Evolutionary conservation across 305 asterid genomes (phyloP), one percentile per base, ranked within the genome.

Genomic region (Fraxinus dipetala): DNA sequence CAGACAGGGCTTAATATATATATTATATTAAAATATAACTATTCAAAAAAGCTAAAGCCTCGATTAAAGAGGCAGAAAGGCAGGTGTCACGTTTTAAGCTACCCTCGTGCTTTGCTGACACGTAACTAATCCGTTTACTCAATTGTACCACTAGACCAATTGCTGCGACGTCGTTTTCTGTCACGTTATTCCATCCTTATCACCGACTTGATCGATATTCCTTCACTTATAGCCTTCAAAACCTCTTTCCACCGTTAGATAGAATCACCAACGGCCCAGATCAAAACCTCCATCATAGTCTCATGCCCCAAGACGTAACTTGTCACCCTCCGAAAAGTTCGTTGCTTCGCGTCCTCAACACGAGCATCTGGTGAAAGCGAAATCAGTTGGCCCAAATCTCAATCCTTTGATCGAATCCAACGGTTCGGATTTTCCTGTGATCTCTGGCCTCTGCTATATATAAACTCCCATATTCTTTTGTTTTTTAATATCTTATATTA

Each of bases 321-420:
- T 22, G 61, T 51, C 83, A 81, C 36, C 77, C 30, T 24, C 22
- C 16, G 36, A 9, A 74, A 20, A 73, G 48, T 79, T 78, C 48
- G 31, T 75, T 85, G 76, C 88, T 73, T 18, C 20, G 74, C 83
- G 18, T 78, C 76, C 80, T 13, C 24, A 48, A 35, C 87, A 83
- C 85, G 89, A 87, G 88, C 82, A 87, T 88, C 89, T 80, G 88
- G 89, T 83, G 92, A 82, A 69, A 85, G 90, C 72, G 85, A 40
- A 2, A 80, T 80, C 88, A 85, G 11, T 91, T 90, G 93, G 92
- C 74, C 2, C 9, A 48, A 80, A 80, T 70, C 31, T 1, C 38
- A 3, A 48, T 31, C 43, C n/a, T 67, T 79, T 18, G 1, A 48
- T 54, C 6, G 0, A 56, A 89, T 86, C 86, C 35, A 13, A 90